Conservation (phyloP, 2,329 filamentous ascomycete genomes). For the Aspergillus tamarii region DNA sequence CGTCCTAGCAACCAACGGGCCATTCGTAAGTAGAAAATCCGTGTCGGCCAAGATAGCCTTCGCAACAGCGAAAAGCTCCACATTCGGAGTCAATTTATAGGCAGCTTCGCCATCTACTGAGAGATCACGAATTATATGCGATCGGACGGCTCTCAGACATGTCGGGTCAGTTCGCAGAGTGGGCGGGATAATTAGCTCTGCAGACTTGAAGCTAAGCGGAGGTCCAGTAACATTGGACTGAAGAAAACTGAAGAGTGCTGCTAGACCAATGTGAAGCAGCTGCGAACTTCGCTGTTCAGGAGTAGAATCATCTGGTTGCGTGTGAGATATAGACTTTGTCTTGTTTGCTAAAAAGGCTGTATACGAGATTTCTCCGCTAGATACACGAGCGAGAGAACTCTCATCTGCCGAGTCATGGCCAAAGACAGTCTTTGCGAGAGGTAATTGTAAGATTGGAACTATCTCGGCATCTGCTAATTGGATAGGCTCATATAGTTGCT, state of each 20-base stretch:
- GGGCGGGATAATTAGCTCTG: slow-evolving; percentile 54
- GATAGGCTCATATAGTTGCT: slow-evolving; percentile 39
- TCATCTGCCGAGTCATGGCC: slow-evolving; percentile 37
- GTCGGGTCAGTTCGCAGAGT: slow-evolving; percentile 41
- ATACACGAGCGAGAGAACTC: slow-evolving; percentile 33
- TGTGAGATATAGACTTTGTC: slow-evolving; percentile 29
- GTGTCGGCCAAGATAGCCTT: slow-evolving; percentile 60
- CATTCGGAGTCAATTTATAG: slow-evolving; percentile 79
- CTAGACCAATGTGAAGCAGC: slow-evolving; percentile 63
- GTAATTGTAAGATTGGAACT: slow-evolving; percentile 36
- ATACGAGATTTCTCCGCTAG: slow-evolving; percentile 38
- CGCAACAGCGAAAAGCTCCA: slow-evolving; percentile 83
- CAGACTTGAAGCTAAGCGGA: slow-evolving; percentile 64
- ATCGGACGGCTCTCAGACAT: slow-evolving; percentile 51
- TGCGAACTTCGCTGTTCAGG: slow-evolving; percentile 39
- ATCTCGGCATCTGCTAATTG: slow-evolving; percentile 38
- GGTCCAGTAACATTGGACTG: slow-evolving; percentile 89
- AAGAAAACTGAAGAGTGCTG: slow-evolving; percentile 76
- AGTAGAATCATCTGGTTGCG: slow-evolving; percentile 25
- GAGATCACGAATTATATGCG: slow-evolving; percentile 68
- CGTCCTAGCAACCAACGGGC: slow-evolving; percentile 56
- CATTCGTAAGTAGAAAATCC: slow-evolving; percentile 47
- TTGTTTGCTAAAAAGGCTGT: slow-evolving; percentile 42
- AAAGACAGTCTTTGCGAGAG: slow-evolving; percentile 43
- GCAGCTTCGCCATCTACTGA: slow-evolving; percentile 82